Percentiles rank a stretch among this genome's conserved stretches.
Evolutionary conservation across 768 basidiomycete genomes (phyloP).

Genomic region (Lactifluus pinguis): DNA sequence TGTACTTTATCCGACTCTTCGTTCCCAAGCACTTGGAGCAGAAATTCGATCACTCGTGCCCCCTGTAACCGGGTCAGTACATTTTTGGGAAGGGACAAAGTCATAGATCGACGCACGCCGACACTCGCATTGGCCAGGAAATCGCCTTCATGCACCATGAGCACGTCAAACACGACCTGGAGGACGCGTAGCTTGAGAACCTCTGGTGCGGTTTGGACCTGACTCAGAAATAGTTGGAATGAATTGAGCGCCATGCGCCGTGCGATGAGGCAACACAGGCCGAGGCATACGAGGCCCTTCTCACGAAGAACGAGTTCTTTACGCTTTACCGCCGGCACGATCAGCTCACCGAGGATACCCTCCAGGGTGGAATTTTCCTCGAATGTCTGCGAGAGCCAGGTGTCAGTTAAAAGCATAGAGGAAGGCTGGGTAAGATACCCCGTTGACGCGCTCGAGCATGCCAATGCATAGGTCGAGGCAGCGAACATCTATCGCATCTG

Average conservation of each 20-base stretch:
- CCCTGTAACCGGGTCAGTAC: constrained; percentile 25
- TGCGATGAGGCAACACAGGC: constrained; percentile 80
- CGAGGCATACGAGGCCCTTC: constrained; percentile 71
- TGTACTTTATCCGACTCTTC: constrained; percentile 57
- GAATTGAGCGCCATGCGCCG: constrained; percentile 58
- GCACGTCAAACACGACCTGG: constrained; percentile 76
- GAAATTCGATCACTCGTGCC: constrained; percentile 57
- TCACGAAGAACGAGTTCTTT: constrained; percentile 78
- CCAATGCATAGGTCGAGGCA: constrained; percentile 73
- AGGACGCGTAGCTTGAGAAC: constrained; percentile 59
- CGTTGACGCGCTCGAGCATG: constrained; percentile 79
- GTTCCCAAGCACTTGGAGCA: constrained; percentile 42
- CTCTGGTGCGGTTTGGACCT: constrained; percentile 57
- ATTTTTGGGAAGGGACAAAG: neutral
- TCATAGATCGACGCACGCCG: constrained; percentile 19
- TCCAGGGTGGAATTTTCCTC: constrained; percentile 64
- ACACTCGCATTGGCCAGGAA: constrained; percentile 41
- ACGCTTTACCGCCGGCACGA: constrained; percentile 82
- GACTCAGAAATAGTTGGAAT: constrained; percentile 75
- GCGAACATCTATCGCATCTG: constrained; percentile 59
- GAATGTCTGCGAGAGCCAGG: constrained; percentile 32
- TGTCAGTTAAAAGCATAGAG: neutral
- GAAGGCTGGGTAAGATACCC: constrained; percentile 39
- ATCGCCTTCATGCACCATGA: constrained; percentile 73
- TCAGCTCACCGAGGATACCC: constrained; percentile 67